A percentile compares a stretch with the other conserved stretches of the same genome.
These are phyloP conservation scores for Dothidotthia symphoricarpi DNA, from an alignment of 2,329 filamentous ascomycete genomes.

Conservation along the genomic window DNA sequence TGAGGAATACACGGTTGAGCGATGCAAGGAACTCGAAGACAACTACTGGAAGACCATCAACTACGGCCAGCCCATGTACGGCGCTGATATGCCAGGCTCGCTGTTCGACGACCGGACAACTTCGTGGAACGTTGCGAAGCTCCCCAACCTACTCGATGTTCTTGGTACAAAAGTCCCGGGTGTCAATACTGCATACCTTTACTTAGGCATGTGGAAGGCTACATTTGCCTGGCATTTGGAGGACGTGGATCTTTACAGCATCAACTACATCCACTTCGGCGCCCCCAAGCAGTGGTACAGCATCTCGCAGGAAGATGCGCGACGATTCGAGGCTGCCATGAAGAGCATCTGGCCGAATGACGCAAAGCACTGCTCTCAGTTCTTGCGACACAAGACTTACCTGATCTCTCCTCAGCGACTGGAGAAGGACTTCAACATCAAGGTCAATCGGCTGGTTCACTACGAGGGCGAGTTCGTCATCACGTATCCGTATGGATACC, in stretches of 20 bases:
- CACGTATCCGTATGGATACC: conserved; percentile 97
- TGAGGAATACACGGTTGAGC: conserved; percentile 83
- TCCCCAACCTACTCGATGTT: conserved; percentile 90
- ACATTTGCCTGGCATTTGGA: conserved; percentile 99
- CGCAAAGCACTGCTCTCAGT: conserved; percentile 93
- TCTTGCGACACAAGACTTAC: conserved; percentile 95
- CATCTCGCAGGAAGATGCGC: conserved; percentile 92
- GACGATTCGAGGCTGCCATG: conserved; percentile 92
- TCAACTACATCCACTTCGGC: conserved; percentile 99
- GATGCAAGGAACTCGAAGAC: conserved; percentile 91
- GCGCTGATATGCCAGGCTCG: conserved; percentile 93
- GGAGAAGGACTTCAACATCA: conserved; percentile 86
- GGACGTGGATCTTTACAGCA: conserved; percentile 98
- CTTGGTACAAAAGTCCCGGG: conserved; percentile 93
- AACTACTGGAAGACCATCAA: conserved; percentile 97
- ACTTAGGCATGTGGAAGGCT: conserved; percentile 99
- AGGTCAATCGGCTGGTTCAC: conserved; percentile 92
- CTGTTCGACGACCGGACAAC: conserved; percentile 84
- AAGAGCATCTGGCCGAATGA: conserved; percentile 92
- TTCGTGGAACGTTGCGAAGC: conserved; percentile 89
- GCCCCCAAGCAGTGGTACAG: conserved; percentile 99
- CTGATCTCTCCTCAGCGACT: conserved; percentile 89
- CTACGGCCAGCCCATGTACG: conserved; percentile 91
- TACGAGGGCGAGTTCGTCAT: conserved; percentile 98
- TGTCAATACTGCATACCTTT: conserved; percentile 96